Evolutionary conservation across 2,329 filamentous ascomycete genomes (phyloP), one percentile per base, ranked within the genome.

Genomic region (Ophiosphaerella herpotricha): DNA sequence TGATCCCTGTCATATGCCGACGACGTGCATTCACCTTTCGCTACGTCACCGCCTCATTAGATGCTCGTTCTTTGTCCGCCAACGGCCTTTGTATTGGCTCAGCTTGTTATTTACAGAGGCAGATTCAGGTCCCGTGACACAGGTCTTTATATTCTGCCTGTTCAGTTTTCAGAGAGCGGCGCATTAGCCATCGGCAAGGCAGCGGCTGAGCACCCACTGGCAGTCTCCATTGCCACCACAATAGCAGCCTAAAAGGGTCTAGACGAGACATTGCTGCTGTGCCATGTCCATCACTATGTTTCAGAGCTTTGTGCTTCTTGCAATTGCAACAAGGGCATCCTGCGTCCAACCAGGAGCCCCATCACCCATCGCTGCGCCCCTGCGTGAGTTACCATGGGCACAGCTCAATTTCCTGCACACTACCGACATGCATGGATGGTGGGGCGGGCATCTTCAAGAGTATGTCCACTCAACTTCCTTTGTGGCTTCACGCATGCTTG

Each of bases 371-470:
- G 82, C 85, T 49, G 91, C 88, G 47, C 92, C 91, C 39, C 84
- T 97, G 75, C 87, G 93, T 65, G 83, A 91, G 60, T 80, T 99
- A 46, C 83, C 85, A 63, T 97, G 92, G 90, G 92, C 89, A n/a
- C 88, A 96, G 71, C 82, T 97, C 67, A 97, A 97, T 79, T 95
- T 80, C 64, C 66, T 99, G n/a, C 92, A 73, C 46, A 97, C 94
- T 0, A 97, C 94, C 32, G 78, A 97, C 71, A 94, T 90, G 4
- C 94, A 97, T 75, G 93, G 94, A 64, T 99, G 94, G 94, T 87
- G 95, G 68, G 91, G 85, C 8, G 94, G 94, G 1, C 94, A 99
- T 78, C 77, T 97, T 5, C 87, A 92, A 77, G 94, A 99, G 87
- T 91, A 78, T 67, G 82, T 54, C 2, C 9, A 8, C 7, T 29